These are phyloP conservation scores for Acanthamoeba culbertsoni DNA, from an alignment of 208 protist species.

Conservation along the genomic window DNA sequence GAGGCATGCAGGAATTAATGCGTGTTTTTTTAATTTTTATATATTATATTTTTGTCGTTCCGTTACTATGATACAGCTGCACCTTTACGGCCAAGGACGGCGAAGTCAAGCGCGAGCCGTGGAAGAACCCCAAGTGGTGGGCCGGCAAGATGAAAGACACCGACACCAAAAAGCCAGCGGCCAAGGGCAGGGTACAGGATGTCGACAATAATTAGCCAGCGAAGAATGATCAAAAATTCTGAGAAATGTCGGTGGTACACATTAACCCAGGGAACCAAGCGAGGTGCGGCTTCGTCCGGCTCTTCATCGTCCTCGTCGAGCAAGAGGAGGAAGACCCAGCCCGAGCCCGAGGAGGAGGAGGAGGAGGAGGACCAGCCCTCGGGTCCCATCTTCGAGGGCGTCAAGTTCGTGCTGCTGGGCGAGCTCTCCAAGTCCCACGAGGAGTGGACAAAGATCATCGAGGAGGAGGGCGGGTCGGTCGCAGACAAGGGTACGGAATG, in stretches of 20 bases:
- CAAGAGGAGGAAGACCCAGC: neutral
- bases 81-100: slow-evolving; percentile 44
- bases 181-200: neutral
- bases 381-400: slow-evolving; percentile 24
- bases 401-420: slow-evolving; percentile 35
- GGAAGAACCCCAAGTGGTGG: slow-evolving; percentile 58
- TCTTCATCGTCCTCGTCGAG: neutral
- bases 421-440: slow-evolving; percentile 17
- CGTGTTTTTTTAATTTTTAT: neutral
- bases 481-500: neutral
- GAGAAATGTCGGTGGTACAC: neutral
- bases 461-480: neutral
- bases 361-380: neutral
- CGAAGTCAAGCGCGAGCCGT: slow-evolving; percentile 1
- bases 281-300: neutral
- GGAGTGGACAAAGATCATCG: slow-evolving; percentile 12
- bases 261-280: neutral
- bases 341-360: neutral
- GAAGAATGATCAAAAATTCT: neutral
- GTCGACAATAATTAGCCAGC: neutral
- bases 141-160: neutral
- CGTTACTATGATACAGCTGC: neutral
- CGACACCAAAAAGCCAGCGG: neutral
- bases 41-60: neutral
- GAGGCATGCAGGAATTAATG: neutral